Conservation (phyloP, 2,329 filamentous ascomycete species). For the Talaromyces sp. region DNA sequence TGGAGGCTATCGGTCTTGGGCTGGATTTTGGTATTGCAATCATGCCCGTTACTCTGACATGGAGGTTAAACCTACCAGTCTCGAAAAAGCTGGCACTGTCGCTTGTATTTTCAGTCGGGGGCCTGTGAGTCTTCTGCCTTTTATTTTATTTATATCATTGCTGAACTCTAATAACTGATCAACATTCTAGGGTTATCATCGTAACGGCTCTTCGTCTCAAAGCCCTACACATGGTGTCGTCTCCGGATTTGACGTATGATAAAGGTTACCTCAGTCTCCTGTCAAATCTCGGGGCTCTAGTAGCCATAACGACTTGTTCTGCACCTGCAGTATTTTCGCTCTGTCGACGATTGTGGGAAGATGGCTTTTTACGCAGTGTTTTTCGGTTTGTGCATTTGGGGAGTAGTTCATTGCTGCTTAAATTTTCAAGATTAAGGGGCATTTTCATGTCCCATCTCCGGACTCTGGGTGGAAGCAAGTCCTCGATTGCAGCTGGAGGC, state of each 20-base stretch:
- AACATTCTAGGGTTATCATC: background rate
- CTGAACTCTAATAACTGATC: background rate
- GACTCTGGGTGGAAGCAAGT: too few species aligned
- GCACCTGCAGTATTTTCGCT: background rate
- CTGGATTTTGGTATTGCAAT: background rate
- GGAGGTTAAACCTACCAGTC: background rate
- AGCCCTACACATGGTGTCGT: background rate
- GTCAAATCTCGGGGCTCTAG: constrained; percentile 3
- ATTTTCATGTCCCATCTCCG: too few species aligned
- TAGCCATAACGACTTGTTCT: background rate
- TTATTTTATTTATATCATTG: background rate
- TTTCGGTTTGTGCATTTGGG: background rate
- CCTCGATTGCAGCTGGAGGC: too few species aligned
- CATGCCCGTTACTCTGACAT: background rate
- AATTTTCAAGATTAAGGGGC: too few species aligned
- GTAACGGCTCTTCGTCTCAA: constrained; percentile 1
- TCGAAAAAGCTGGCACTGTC: background rate
- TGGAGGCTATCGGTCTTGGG: constrained; percentile 1
- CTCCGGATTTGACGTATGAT: background rate
- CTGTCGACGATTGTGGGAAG: background rate
- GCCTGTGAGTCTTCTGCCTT: background rate
- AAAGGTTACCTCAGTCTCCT: constrained; percentile 8
- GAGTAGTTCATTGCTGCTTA: background rate
- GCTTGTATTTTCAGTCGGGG: background rate
- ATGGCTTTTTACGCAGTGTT: background rate